Evolutionary conservation across 345 rosid species (phyloP).

Genomic region (Eucalyptus decipiens): DNA sequence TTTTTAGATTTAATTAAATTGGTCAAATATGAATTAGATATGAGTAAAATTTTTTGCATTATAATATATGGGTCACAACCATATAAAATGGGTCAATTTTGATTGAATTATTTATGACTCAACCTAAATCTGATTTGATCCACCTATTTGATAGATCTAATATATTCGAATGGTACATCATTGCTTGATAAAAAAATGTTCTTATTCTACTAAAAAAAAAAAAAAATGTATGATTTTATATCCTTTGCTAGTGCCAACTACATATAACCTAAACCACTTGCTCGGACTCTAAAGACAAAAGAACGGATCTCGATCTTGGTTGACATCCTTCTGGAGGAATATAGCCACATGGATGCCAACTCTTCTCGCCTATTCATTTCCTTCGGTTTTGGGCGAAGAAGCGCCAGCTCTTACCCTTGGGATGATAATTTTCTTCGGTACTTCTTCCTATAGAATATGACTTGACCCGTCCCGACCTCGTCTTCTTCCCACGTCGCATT

Average conservation of each 20-base stretch:
- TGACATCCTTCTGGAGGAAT: not conserved
- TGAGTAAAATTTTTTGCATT: accelerated
- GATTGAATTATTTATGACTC: too few species aligned
- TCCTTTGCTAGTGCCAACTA: not conserved
- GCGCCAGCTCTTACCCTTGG: not conserved
- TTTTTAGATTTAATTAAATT: accelerated
- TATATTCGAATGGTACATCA: accelerated
- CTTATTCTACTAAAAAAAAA: not conserved
- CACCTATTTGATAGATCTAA: too few species aligned
- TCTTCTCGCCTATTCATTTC: not conserved
- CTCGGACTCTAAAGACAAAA: not conserved
- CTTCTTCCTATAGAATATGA: not conserved
- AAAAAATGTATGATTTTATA: not conserved
- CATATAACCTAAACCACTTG: not conserved
- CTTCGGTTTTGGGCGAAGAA: not conserved
- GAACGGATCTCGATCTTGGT: not conserved
- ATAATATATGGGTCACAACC: too few species aligned
- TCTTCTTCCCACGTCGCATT: not conserved
- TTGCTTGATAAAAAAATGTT: not conserved
- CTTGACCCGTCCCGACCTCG: not conserved
- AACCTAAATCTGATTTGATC: too few species aligned
- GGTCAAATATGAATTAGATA: too few species aligned
- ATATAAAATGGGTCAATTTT: too few species aligned
- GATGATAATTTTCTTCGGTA: not conserved
- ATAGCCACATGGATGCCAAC: not conserved